Percentiles rank a stretch among this genome's conserved stretches.
Evolutionary conservation across 179 eudicot genomes (phyloP).

Genomic region (Gypsophila paniculata): DNA sequence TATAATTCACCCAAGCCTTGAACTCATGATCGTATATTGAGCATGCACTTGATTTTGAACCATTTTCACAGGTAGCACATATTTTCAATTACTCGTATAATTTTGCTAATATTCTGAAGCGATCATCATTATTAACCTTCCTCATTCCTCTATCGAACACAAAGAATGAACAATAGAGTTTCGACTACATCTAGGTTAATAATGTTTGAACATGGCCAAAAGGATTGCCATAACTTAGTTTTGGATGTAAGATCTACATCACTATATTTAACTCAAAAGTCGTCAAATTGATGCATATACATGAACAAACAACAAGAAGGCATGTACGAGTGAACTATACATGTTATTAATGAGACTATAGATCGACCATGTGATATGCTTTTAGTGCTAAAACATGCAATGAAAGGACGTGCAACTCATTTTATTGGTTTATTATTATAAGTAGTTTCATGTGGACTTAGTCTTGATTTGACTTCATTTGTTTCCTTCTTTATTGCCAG

Average conservation of each 20-base stretch:
- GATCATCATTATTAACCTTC: not conserved
- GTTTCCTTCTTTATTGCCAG: not conserved
- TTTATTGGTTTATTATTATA: not conserved
- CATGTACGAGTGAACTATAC: not conserved
- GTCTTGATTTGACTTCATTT: conserved; percentile 16
- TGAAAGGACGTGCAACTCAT: conserved; percentile 26
- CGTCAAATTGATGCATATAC: not conserved
- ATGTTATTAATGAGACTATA: not conserved
- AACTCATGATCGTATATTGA: too few species aligned
- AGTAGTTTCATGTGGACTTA: conserved; percentile 7
- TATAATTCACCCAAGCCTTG: too few species aligned
- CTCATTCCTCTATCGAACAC: not conserved
- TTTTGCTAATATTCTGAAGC: too few species aligned
- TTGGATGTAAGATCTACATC: too few species aligned
- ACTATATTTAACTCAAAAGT: too few species aligned
- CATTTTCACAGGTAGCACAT: too few species aligned
- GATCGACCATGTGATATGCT: conserved; percentile 32
- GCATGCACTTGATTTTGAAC: too few species aligned
- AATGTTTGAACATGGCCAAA: not conserved
- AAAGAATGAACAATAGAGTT: too few species aligned
- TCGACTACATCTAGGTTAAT: not conserved
- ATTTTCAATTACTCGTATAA: too few species aligned
- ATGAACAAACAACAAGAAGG: not conserved
- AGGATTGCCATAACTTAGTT: not conserved
- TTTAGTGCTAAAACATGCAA: conserved; percentile 18